phyloP scores from a whole-genome alignment of 140 eudicot genomes.

The Flaveria floridana region DNA sequence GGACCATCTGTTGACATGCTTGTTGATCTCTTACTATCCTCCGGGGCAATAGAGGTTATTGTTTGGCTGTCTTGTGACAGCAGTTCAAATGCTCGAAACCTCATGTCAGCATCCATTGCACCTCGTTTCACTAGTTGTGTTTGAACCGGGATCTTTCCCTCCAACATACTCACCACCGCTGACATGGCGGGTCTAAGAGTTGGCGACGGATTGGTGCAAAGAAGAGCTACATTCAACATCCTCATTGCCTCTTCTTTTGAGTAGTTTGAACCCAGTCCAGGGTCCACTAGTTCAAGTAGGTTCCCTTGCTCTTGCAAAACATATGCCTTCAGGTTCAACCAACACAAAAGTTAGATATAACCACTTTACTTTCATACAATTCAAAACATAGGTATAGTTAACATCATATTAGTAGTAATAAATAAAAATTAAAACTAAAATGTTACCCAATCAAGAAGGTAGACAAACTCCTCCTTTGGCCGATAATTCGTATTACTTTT shows the following conservation, averaged over 20 bases:
- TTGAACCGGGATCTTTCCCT: conserved; percentile 50
- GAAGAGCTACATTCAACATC: conserved; percentile 53
- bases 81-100: conserved; percentile 49
- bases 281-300: conserved; percentile 67
- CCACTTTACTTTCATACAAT: background rate
- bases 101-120: conserved; percentile 38
- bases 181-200: conserved; percentile 73
- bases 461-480: conserved; percentile 83
- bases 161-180: conserved; percentile 55
- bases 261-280: conserved; percentile 48
- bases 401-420: background rate
- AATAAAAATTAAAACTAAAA: background rate
- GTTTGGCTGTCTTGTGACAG: conserved; percentile 49
- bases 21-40: conserved; percentile 27
- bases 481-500: conserved; percentile 78
- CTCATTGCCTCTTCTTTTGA: conserved; percentile 48
- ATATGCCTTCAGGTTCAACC: conserved; percentile 45
- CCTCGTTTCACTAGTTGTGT: conserved; percentile 38
- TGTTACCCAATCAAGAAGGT: conserved; percentile 94
- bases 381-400: too few species aligned
- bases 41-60: conserved; percentile 27
- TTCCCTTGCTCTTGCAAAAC: conserved; percentile 59
- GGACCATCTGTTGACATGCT: conserved; percentile 41
- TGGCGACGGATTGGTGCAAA: conserved; percentile 73
- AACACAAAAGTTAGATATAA: conserved; percentile 1